Conservation (phyloP, 2,329 filamentous ascomycete species). For the Arthroderma sp. region DNA sequence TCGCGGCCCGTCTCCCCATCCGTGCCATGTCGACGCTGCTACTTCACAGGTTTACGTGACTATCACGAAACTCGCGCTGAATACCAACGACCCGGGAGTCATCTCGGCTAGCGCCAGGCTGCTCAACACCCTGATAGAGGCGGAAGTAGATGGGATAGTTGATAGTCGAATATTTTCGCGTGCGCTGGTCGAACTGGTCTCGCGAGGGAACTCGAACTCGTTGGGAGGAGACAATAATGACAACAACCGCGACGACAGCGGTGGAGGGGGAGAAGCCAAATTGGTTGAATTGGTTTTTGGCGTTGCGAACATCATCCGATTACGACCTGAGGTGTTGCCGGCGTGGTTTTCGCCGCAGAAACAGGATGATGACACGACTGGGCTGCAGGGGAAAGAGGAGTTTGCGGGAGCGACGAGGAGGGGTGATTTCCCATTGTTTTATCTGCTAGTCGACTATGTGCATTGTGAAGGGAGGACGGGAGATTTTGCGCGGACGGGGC, state of each 20-base stretch:
- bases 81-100: constrained; percentile 71
- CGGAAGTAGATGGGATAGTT: constrained; percentile 89
- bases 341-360: constrained; percentile 72
- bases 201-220: constrained; percentile 43
- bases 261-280: constrained; percentile 69
- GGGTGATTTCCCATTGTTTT: constrained; percentile 91
- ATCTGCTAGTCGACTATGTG: constrained; percentile 89
- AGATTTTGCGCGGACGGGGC: constrained; percentile 85
- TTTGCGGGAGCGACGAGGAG: constrained; percentile 78
- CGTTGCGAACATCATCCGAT: constrained; percentile 86
- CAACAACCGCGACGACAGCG: constrained; percentile 34
- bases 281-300: constrained; percentile 91
- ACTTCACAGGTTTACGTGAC: constrained; percentile 79
- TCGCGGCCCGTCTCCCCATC: constrained; percentile 74
- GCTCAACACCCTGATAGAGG: constrained; percentile 86
- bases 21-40: constrained; percentile 78
- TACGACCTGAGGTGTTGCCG: constrained; percentile 73
- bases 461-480: constrained; percentile 89
- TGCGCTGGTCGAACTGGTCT: constrained; percentile 73
- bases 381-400: constrained; percentile 43
- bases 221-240: constrained; percentile 15
- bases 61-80: constrained; percentile 76
- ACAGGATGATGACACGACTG: constrained; percentile 23
- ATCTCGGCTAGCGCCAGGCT: constrained; percentile 73
- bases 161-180: constrained; percentile 75